These are phyloP conservation scores for Eudorina sp. DNA, from an alignment of 139 green algal species.

Conservation along the genomic window DNA sequence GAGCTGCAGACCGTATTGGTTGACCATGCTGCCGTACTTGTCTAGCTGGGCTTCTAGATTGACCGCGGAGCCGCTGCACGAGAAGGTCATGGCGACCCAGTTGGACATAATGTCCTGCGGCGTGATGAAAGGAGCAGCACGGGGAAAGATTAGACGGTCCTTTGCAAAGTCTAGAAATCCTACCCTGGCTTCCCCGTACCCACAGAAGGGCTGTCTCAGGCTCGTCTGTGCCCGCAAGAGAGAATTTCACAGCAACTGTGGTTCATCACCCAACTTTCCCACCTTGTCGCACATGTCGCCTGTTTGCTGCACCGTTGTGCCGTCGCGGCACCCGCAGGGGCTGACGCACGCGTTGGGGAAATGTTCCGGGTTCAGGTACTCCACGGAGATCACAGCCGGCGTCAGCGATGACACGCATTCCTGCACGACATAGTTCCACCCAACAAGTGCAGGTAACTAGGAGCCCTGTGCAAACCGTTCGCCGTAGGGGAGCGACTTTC, in stretches of 20 bases:
- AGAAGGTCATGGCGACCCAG: conserved; percentile 17
- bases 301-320: neutral
- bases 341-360: conserved; percentile 30
- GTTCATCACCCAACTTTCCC: neutral
- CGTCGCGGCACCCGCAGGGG: conserved; percentile 15
- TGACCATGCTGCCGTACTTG: conserved; percentile 21
- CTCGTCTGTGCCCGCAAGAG: neutral
- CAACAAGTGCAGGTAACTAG: neutral
- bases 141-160: neutral
- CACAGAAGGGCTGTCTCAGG: neutral
- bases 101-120: conserved; percentile 10
- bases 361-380: conserved; percentile 1
- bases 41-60: neutral
- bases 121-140: neutral
- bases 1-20: too few relatives aligned
- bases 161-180: neutral
- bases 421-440: neutral
- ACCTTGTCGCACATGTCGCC: conserved; percentile 19
- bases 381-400: neutral
- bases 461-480: too few relatives aligned
- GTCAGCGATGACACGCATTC: conserved; percentile 6
- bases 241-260: neutral
- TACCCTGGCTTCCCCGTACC: neutral
- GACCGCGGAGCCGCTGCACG: neutral
- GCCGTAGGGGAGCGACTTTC: too few relatives aligned